phyloP scores from a whole-genome alignment of 176 grass and related monocot genomes.

The Oryza nivara region DNA sequence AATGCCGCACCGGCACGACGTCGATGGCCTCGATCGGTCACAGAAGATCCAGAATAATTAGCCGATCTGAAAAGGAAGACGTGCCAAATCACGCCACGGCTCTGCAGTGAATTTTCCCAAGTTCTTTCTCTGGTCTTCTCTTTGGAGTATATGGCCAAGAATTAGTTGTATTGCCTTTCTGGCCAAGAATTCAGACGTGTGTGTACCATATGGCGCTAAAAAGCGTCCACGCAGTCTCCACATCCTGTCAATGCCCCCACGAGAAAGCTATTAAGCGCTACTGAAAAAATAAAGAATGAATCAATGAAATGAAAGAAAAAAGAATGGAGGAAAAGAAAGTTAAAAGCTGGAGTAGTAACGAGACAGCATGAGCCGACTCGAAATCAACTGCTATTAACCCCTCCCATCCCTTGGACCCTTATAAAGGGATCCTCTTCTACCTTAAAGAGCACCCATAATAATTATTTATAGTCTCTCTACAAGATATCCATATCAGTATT shows the following conservation, averaged over 20 bases:
- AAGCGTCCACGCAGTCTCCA: conserved; percentile 22
- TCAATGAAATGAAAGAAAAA: no score
- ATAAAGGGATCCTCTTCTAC: no score
- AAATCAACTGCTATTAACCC: background rate
- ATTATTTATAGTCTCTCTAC: no score
- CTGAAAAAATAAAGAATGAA: no score
- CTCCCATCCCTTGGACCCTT: no score
- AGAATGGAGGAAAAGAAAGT: no score
- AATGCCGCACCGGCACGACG: background rate
- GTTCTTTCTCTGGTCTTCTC: background rate
- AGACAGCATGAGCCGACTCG: background rate
- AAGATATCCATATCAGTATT: no score
- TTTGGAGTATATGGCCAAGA: no score
- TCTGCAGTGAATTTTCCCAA: background rate
- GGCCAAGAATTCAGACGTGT: conserved; percentile 13
- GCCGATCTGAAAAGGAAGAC: background rate
- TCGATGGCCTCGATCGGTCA: background rate
- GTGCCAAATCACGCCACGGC: conserved; percentile 16
- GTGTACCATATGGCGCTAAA: background rate
- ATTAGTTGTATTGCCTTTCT: conserved; percentile 2
- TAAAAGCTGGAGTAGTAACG: background rate
- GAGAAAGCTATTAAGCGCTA: background rate
- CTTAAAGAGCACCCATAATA: no score
- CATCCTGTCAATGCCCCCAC: conserved; percentile 14
- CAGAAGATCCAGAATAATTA: background rate